These are phyloP conservation scores for Andrographis paniculata DNA, from an alignment of 305 asterid species.

Conservation along the genomic window DNA sequence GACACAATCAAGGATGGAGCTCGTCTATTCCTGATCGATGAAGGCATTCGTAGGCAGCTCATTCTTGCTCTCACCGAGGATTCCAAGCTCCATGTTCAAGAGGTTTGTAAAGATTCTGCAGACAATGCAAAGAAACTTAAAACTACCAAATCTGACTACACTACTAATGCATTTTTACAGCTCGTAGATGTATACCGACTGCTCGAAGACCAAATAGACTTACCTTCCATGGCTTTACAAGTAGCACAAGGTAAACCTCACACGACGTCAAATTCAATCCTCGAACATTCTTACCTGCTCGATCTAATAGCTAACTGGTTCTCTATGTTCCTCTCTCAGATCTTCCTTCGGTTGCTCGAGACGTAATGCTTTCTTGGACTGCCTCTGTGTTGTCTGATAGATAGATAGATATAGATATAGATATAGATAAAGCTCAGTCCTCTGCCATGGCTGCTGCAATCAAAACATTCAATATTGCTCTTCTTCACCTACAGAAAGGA, in stretches of 20 bases:
- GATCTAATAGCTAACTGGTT: slow-evolving; percentile 8
- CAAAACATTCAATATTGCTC: no score
- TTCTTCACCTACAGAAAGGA: no score
- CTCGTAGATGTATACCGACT: slow-evolving; percentile 80
- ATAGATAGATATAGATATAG: background rate
- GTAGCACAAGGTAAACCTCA: slow-evolving; percentile 82
- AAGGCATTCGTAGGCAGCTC: slow-evolving; percentile 89
- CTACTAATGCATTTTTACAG: slow-evolving; percentile 29
- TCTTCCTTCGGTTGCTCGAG: slow-evolving; percentile 90
- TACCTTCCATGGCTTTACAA: slow-evolving; percentile 73
- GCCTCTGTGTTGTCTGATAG: slow-evolving; percentile 32
- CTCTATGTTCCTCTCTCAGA: slow-evolving; percentile 36
- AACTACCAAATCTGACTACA: background rate
- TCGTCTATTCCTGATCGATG: slow-evolving; percentile 79
- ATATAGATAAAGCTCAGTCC: no score
- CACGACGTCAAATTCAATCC: background rate
- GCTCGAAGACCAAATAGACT: slow-evolving; percentile 83
- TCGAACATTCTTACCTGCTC: background rate
- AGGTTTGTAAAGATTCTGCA: slow-evolving; percentile 41
- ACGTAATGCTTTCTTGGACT: slow-evolving; percentile 87
- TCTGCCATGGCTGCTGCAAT: no score
- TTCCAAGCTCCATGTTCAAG: slow-evolving; percentile 92
- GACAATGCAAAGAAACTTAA: background rate
- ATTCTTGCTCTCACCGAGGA: slow-evolving; percentile 96
- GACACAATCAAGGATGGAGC: slow-evolving; percentile 97